Evolutionary conservation across 1,284 basidiomycete species (phyloP).

Genomic region (Jaminaea rosea): DNA sequence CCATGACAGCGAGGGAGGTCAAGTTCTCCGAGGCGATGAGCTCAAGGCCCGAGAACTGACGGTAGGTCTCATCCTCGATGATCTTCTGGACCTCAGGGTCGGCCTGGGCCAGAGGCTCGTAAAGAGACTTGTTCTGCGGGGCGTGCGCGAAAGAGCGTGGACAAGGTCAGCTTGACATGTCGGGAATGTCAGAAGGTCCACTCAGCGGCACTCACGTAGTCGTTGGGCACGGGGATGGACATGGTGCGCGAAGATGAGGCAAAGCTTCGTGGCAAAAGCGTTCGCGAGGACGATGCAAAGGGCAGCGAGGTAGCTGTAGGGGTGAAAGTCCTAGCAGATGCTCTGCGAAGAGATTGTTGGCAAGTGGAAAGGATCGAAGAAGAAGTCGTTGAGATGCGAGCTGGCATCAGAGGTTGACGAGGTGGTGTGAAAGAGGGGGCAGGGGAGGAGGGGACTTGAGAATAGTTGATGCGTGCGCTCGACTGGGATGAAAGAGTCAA

Average conservation of each 20-base stretch:
- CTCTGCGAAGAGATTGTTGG: too few species aligned
- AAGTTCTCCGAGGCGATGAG: conserved; percentile 77
- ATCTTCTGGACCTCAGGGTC: conserved; percentile 93
- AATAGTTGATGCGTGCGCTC: too few species aligned
- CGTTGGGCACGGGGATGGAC: conserved; percentile 38
- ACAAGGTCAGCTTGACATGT: not conserved
- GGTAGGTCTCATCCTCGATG: conserved; percentile 98
- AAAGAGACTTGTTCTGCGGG: conserved; percentile 76
- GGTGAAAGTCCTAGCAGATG: too few species aligned
- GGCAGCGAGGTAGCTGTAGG: too few species aligned
- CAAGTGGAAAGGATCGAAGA: too few species aligned
- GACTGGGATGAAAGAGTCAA: too few species aligned
- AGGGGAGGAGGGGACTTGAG: too few species aligned
- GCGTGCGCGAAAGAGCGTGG: not conserved
- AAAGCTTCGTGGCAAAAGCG: too few species aligned
- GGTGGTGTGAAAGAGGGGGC: too few species aligned
- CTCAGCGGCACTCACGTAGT: conserved; percentile 30
- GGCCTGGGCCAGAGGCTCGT: conserved; percentile 73
- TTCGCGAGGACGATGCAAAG: too few species aligned
- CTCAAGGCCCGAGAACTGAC: conserved; percentile 91
- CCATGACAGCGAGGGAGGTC: conserved; percentile 57
- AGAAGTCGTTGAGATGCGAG: too few species aligned
- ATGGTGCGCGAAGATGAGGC: conserved; percentile 8
- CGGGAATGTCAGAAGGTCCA: not conserved
- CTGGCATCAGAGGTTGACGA: too few species aligned